Evolutionary conservation across 2,329 filamentous ascomycete genomes (phyloP), one percentile per base, ranked within the genome.

Genomic region (Penicillium corylophilum): DNA sequence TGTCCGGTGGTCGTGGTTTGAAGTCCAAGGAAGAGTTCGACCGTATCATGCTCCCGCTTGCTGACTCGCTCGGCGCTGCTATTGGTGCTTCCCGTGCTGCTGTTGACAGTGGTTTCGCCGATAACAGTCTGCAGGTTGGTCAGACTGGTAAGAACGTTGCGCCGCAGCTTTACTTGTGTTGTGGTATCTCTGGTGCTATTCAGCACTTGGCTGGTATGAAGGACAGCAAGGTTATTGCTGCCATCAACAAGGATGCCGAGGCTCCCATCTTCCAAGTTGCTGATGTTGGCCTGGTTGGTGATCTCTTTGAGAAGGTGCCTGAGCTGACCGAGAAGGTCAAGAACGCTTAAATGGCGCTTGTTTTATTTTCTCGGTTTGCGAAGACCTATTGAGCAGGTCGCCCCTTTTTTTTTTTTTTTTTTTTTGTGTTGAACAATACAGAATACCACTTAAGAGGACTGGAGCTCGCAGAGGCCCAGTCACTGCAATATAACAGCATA

Each of bases 131-230:
- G 63, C 94, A 99, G 77, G 93, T 99, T 60, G 94, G 94, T 41
- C 94, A 99, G 80, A 99, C 94, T 13, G 94, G 94, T 67, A 99
- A 99, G 83, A 95, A 97, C 56, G 93, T 99, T 48, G 94, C 94
- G 42, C 94, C 94, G 53, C 87, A 99, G 74, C 79, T 99, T 55
- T 99, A 99, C 71, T 82, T 99, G 62, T 95, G 91, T 48, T 92
- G 93, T 12, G 94, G 94, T 68, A 97, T 99, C 64, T 96, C 90
- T 8, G 94, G 94, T 48, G 94, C 94, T 20, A 99, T 99, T 64
- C 94, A 99, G 77, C 94, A 99, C 79, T 75, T 99, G 75, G 94
- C 94, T 28, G 94, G 94, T 70, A 99, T 99, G 94, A 99, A 99
- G 82, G 94, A 99, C 71, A 96, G 91, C 79, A 99, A 99, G 79